phyloP scores from a whole-genome alignment of 2,329 filamentous ascomycete genomes.

The Nothomitra cinnamomea region DNA sequence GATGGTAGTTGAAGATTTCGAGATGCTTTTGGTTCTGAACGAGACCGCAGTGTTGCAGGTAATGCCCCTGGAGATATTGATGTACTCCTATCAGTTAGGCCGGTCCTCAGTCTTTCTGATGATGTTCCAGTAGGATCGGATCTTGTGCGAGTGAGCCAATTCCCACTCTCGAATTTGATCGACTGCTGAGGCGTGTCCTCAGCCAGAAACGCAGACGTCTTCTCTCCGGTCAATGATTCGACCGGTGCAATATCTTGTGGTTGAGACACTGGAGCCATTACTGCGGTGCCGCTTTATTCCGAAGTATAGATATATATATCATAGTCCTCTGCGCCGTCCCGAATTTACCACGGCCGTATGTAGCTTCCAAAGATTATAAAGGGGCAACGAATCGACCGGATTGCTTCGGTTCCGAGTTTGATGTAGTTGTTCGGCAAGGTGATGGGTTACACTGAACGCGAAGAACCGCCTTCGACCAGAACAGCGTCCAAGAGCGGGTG shows the following conservation, averaged over 20 bases:
- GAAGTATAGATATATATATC: background rate
- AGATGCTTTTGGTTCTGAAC: slow-evolving; percentile 2
- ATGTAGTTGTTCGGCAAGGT: too few species aligned
- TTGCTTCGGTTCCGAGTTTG: too few species aligned
- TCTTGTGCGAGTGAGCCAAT: background rate
- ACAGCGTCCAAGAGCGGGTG: too few species aligned
- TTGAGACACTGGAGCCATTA: background rate
- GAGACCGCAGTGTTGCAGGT: background rate
- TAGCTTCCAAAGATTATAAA: background rate
- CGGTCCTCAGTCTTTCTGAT: background rate
- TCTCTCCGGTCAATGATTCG: background rate
- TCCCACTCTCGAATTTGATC: background rate
- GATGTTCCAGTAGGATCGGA: background rate
- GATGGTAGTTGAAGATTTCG: slow-evolving; percentile 32
- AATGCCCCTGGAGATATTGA: background rate
- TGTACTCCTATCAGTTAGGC: background rate
- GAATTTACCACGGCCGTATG: background rate
- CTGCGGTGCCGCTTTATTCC: background rate
- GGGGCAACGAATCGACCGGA: background rate
- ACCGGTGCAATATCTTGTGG: background rate
- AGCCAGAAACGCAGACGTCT: background rate
- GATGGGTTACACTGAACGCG: too few species aligned
- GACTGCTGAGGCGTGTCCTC: background rate
- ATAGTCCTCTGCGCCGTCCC: slow-evolving; percentile 1
- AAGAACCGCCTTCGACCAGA: too few species aligned